Percentiles rank a stretch among this genome's conserved stretches.
Conservation (phyloP, 2,329 filamentous ascomycete species). For the Penicillium expansum region DNA sequence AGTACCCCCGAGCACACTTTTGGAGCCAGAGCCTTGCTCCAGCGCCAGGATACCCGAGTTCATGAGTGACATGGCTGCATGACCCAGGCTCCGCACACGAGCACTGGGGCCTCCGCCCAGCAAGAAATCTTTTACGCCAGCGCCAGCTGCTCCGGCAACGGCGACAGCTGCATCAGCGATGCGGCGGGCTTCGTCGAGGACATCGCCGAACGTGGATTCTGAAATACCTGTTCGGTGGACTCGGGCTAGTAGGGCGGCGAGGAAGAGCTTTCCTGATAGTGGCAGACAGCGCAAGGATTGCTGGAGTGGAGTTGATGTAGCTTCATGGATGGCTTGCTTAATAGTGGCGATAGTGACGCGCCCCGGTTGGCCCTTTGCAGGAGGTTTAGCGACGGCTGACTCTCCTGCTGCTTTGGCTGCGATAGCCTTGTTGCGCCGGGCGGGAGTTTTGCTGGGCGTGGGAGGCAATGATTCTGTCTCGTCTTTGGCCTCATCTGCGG, state of each 20-base stretch:
- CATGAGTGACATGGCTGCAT: constrained; percentile 76
- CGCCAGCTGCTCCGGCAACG: constrained; percentile 52
- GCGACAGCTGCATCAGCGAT: constrained; percentile 52
- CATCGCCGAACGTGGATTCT: constrained; percentile 84
- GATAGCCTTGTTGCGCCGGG: constrained; percentile 27
- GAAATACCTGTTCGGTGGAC: constrained; percentile 78
- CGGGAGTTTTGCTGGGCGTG: constrained; percentile 46
- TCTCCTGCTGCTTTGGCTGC: constrained; percentile 9
- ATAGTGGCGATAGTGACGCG: constrained; percentile 90
- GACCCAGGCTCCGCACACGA: constrained; percentile 61
- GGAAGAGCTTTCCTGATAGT: constrained; percentile 76
- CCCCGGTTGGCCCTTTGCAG: constrained; percentile 34
- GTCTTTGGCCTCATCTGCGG: constrained; percentile 23
- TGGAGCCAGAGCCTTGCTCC: constrained; percentile 51
- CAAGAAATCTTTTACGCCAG: constrained; percentile 61
- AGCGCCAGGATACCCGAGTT: constrained; percentile 85
- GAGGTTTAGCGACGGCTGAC: constrained; percentile 20
- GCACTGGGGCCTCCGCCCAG: constrained; percentile 44
- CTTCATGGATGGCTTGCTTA: constrained; percentile 91
- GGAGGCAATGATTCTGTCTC: constrained; percentile 40
- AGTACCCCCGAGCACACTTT: constrained; percentile 30
- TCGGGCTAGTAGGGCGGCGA: constrained; percentile 76
- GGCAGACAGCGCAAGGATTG: constrained; percentile 82
- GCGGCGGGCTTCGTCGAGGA: constrained; percentile 78
- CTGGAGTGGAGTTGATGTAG: constrained; percentile 87